Conservation (phyloP, 345 rosid genomes). For the rapeseed (Brassica napus) region Da-Ae NC_063436.1:21540501-21541000, state of each 20-base stretch:
- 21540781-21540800: conserved; percentile 52
- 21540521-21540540: conserved; percentile 66
- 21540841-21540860: conserved; percentile 62
- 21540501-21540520: conserved; percentile 77
- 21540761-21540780: conserved; percentile 64
- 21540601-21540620: conserved; percentile 75
- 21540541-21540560: conserved; percentile 79
- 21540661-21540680: conserved; percentile 65
- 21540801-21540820: conserved; percentile 47
- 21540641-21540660: conserved; percentile 65
- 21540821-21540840: conserved; percentile 32
- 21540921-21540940: conserved; percentile 58
- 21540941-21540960: conserved; percentile 67
- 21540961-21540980: conserved; percentile 22
- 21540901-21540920: conserved; percentile 58
- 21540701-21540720: conserved; percentile 61
- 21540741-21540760: conserved; percentile 71
- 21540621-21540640: conserved; percentile 56
- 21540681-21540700: conserved; percentile 54
- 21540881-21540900: conserved; percentile 54
- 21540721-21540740: conserved; percentile 72
- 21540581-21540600: conserved; percentile 71
- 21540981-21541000: conserved; percentile 2
- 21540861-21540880: conserved; percentile 69
- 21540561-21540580: conserved; percentile 75